Percentiles rank a stretch among this genome's conserved stretches.
Conservation (phyloP, 2,329 filamentous ascomycete genomes). For the Botryosphaeria dothidea region DNA sequence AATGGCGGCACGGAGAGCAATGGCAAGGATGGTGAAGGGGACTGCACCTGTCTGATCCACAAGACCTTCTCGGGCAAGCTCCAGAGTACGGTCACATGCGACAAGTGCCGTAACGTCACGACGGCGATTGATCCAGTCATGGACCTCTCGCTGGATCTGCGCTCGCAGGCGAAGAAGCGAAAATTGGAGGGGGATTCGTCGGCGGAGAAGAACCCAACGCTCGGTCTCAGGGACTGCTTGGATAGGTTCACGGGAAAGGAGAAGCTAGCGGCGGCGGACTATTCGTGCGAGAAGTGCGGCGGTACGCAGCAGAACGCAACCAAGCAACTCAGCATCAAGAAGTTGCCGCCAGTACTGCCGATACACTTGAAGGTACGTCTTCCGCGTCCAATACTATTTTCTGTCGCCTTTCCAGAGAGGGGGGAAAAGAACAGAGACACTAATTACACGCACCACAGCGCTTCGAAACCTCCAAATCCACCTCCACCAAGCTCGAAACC, state of each 20-base stretch:
- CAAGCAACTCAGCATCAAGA: constrained; percentile 81
- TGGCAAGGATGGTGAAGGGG: constrained; percentile 25
- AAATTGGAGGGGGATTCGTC: constrained; percentile 49
- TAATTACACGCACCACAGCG: constrained; percentile 53
- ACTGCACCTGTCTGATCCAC: constrained; percentile 88
- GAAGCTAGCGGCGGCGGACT: constrained; percentile 72
- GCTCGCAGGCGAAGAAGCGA: constrained; percentile 69
- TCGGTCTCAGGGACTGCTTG: constrained; percentile 62
- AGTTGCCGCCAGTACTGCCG: constrained; percentile 82
- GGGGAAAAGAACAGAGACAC: too few species aligned
- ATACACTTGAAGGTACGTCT: constrained; percentile 81
- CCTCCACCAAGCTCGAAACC: constrained; percentile 84
- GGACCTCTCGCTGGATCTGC: constrained; percentile 86
- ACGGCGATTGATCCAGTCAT: constrained; percentile 86
- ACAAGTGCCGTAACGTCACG: constrained; percentile 80
- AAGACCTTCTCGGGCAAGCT: constrained; percentile 93
- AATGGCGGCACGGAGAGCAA: constrained; percentile 60
- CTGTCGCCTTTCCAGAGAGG: too few species aligned
- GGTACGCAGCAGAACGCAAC: constrained; percentile 72
- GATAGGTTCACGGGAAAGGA: constrained; percentile 87
- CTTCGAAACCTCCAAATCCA: constrained; percentile 75
- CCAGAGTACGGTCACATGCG: constrained; percentile 86
- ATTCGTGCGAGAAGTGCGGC: constrained; percentile 80
- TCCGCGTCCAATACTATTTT: too few species aligned
- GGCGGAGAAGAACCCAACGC: constrained; percentile 30